A percentile compares a stretch with the other conserved stretches of the same genome.
Conservation (phyloP, 179 eudicot genomes). For the Spinacia oleracea region DNA sequence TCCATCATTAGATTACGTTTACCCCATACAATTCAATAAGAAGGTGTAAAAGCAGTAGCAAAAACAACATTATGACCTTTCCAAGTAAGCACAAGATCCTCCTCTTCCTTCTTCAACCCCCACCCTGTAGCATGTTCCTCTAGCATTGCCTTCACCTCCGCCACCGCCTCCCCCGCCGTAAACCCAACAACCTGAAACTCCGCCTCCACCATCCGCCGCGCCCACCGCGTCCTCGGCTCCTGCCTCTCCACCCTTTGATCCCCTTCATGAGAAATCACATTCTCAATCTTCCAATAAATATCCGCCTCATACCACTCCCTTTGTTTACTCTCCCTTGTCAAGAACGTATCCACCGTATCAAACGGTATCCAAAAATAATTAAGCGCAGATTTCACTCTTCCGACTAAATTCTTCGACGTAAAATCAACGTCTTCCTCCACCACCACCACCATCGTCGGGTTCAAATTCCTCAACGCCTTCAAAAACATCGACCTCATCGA, state of each 20-base stretch:
- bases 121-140: conserved; percentile 96
- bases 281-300: conserved; percentile 81
- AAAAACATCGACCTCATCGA: conserved; percentile 47
- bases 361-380: conserved; percentile 88
- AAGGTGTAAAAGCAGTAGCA: conserved; percentile 79
- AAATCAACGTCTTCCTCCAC: conserved; percentile 89
- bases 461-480: conserved; percentile 48
- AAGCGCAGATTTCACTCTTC: conserved; percentile 68
- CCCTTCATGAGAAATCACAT: conserved; percentile 76
- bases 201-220: conserved; percentile 61
- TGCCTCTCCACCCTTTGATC: conserved; percentile 65
- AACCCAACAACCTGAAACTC: conserved; percentile 49
- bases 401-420: conserved; percentile 53
- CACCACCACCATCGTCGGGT: conserved; percentile 58
- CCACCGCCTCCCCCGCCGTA: conserved; percentile 52
- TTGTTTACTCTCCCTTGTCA: conserved; percentile 64
- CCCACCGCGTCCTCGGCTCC: conserved; percentile 65
- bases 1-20: no score
- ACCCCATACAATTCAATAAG: no score
- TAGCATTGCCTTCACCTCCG: conserved; percentile 74
- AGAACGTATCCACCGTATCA: conserved; percentile 81
- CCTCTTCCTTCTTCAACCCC: conserved; percentile 91
- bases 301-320: conserved; percentile 93
- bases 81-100: conserved; percentile 88
- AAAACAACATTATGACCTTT: conserved; percentile 95